Base-by-base conservation (phyloP, 2,329 filamentous ascomycete genomes). In the Allantophomopsis lycopodina region DNA sequence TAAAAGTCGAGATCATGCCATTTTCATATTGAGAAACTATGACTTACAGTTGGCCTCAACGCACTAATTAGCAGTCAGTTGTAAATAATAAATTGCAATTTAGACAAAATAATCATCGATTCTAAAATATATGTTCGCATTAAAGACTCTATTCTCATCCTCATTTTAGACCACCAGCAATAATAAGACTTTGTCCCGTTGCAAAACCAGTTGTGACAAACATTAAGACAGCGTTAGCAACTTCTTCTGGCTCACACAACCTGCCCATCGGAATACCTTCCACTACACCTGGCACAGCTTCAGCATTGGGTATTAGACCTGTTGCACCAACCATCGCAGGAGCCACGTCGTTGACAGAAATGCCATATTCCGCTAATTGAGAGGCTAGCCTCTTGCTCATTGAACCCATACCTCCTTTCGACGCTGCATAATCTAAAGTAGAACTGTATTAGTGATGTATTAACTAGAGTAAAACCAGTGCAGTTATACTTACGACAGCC, bases 331-430 rank as follows among this genome's bases (percentile, higher is more conserved):
- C 64, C 49, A 67, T 47, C 7, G 65, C 65, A 7, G 65, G 65
- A 14, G 65, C 64, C 12, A 68, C 58, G 30, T 61, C 64, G 47
- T 69, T 69, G 1, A 66, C 62, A 14, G 62, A 65, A 33, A 69
- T 55, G 11, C 63, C 64, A 37, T 60, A 60, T 42, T 54, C 56
- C 6, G 58, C 61, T 45, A 67, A 62, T 38, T 55, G 54, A 3
- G 46, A 48, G 1, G 62, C 60, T 16, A 69, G 47, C 55, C 64
- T 68, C 48, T 65, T 62, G 43, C 67, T 55, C 48, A 68, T 57
- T 16, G 61, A 62, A 45, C 62, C 63, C 35, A 67, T 44, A 2
- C 64, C 65, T 35, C 59, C 61, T 48, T 68, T 68, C 1, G 55
- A 57, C 47, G 42, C 55, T 48, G 47, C 44, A 40, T 52, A 47